Evolutionary conservation across 2,329 filamentous ascomycete species (phyloP).

Genomic region (Bimuria novae-zelandiae): DNA sequence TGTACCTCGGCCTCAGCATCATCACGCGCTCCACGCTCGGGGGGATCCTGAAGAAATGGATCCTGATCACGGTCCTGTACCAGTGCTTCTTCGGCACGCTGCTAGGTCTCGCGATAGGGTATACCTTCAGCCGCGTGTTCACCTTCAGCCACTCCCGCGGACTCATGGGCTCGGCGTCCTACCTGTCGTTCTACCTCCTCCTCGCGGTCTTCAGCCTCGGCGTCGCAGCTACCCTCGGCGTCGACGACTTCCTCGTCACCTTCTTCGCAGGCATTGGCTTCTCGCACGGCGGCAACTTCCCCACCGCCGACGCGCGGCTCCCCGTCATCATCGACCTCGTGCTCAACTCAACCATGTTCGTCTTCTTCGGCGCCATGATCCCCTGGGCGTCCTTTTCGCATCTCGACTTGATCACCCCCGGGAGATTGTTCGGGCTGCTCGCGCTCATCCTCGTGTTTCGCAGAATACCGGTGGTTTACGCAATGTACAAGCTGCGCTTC

Average conservation of each 20-base stretch:
- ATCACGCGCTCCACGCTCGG: constrained; percentile 47
- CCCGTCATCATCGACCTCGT: constrained; percentile 59
- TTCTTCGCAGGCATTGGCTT: constrained; percentile 62
- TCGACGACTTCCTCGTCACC: constrained; percentile 61
- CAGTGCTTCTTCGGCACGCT: constrained; percentile 57
- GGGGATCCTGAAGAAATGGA: constrained; percentile 55
- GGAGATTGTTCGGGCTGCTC: constrained; percentile 52
- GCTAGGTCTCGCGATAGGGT: constrained; percentile 55
- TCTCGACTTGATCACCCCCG: constrained; percentile 45
- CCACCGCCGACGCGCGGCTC: constrained; percentile 51
- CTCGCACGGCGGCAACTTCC: constrained; percentile 59
- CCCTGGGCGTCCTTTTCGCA: constrained; percentile 54
- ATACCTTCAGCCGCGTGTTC: constrained; percentile 53
- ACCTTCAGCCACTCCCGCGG: constrained; percentile 52
- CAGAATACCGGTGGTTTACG: constrained; percentile 57
- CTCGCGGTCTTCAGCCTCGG: constrained; percentile 58
- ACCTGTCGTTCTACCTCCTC: constrained; percentile 61
- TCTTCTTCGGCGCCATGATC: constrained; percentile 61
- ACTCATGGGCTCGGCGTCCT: constrained; percentile 56
- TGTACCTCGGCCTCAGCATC: constrained; percentile 58
- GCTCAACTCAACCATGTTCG: constrained; percentile 60
- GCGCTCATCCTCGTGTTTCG: constrained; percentile 57
- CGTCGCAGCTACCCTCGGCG: constrained; percentile 56
- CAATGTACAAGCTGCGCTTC: constrained; percentile 49
- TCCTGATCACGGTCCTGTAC: constrained; percentile 60